These are phyloP conservation scores for Alternaria conjuncta DNA, from an alignment of 2,329 filamentous ascomycete genomes.

Conservation along the genomic window DNA sequence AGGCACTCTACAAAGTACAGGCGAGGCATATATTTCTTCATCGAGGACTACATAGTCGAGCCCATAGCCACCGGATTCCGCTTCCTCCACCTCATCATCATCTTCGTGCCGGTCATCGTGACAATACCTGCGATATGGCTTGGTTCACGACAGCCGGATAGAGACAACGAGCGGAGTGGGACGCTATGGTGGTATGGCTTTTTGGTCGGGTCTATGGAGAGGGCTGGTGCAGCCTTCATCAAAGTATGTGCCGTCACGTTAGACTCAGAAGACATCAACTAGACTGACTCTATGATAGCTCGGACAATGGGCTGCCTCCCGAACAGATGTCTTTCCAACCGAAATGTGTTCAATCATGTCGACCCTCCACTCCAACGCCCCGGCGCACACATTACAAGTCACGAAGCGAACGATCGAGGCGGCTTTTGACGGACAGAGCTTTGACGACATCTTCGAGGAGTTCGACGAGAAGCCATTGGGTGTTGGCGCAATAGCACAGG, in stretches of 20 bases:
- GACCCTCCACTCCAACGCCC: slow-evolving; percentile 90
- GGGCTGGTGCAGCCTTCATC: slow-evolving; percentile 93
- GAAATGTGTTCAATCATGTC: slow-evolving; percentile 95
- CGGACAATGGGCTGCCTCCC: slow-evolving; percentile 96
- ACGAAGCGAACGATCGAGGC: slow-evolving; percentile 81
- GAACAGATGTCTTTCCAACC: slow-evolving; percentile 93
- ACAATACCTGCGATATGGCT: slow-evolving; percentile 83
- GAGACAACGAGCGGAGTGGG: slow-evolving; percentile 77
- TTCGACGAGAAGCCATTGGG: slow-evolving; percentile 89
- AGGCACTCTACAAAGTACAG: slow-evolving; percentile 64
- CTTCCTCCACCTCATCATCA: slow-evolving; percentile 84
- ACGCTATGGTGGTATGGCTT: slow-evolving; percentile 96
- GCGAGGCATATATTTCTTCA: slow-evolving; percentile 67
- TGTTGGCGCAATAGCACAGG: slow-evolving; percentile 95
- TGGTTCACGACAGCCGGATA: slow-evolving; percentile 67
- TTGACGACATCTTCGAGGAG: slow-evolving; percentile 95
- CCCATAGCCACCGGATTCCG: slow-evolving; percentile 84
- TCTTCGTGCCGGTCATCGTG: slow-evolving; percentile 89
- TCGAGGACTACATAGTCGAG: slow-evolving; percentile 78
- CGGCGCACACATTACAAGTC: slow-evolving; percentile 81
- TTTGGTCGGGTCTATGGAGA: slow-evolving; percentile 87
- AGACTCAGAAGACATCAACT: background rate
- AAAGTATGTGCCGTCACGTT: slow-evolving; percentile 64
- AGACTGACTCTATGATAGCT: slow-evolving; percentile 61
- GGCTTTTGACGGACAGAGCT: slow-evolving; percentile 79